Conservation (phyloP, 441 rosid species). For the Jatropha multifida region DNA sequence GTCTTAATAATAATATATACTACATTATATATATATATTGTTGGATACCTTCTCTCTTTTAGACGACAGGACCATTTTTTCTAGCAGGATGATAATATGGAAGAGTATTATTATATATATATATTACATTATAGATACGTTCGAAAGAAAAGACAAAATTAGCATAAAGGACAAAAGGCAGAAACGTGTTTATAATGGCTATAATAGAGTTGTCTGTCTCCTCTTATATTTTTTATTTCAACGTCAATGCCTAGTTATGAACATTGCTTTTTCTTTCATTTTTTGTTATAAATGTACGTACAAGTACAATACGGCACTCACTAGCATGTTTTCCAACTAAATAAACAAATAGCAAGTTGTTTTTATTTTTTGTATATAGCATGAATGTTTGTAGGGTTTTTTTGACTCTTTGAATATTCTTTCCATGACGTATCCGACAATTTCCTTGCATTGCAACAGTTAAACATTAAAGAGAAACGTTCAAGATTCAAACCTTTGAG, state of each 20-base stretch:
- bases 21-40: too few species aligned
- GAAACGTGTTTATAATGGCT: neutral
- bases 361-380: too few species aligned
- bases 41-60: neutral
- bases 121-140: neutral
- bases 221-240: too few species aligned
- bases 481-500: slow-evolving; percentile 10
- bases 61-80: neutral
- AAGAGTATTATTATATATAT: neutral
- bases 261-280: too few species aligned
- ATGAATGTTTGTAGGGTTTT: neutral
- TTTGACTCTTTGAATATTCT: slow-evolving; percentile 12
- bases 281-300: too few species aligned
- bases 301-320: too few species aligned
- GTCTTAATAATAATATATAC: too few species aligned
- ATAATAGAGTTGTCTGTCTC: too few species aligned
- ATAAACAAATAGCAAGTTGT: too few species aligned
- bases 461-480: neutral
- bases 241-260: too few species aligned
- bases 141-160: neutral
- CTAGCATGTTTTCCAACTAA: too few species aligned
- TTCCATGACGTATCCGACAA: neutral
- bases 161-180: too few species aligned
- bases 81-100: neutral
- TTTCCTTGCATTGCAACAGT: neutral